A percentile compares a stretch with the other conserved stretches of the same genome.
Evolutionary conservation across 208 protist species (phyloP).

Genomic region (Tritrichomonas foetus): DNA sequence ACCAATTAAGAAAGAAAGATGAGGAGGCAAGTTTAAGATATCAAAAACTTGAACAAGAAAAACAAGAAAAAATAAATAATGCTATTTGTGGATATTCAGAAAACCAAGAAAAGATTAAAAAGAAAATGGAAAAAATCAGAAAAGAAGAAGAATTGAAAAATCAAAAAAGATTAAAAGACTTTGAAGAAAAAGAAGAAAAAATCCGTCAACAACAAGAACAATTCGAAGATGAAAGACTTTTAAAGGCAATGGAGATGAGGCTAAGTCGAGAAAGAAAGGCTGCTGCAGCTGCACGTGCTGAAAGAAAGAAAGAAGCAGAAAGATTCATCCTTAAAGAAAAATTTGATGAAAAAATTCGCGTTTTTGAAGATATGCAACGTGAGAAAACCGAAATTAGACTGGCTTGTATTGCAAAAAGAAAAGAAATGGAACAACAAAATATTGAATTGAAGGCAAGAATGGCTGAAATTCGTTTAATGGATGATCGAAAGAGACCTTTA

Average conservation of each 20-base stretch:
- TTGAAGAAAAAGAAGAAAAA: conserved; percentile 2
- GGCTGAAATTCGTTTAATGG: too few relatives aligned
- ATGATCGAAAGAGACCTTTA: too few relatives aligned
- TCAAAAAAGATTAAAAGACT: neutral
- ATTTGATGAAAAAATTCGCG: too few relatives aligned
- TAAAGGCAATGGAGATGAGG: neutral
- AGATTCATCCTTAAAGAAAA: too few relatives aligned
- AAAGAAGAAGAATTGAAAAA: neutral
- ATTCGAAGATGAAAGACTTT: neutral
- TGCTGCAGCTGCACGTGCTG: too few relatives aligned
- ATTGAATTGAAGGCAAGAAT: too few relatives aligned
- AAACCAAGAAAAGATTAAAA: neutral
- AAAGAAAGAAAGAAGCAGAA: too few relatives aligned
- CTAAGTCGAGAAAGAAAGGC: neutral
- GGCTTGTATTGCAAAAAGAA: too few relatives aligned
- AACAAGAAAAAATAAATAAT: neutral
- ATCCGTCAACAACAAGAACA: neutral
- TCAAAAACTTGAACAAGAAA: neutral
- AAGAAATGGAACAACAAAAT: too few relatives aligned
- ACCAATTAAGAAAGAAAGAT: neutral
- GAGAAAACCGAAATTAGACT: too few relatives aligned
- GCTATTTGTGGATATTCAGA: neutral
- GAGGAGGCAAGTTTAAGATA: neutral
- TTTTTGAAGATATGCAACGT: too few relatives aligned
- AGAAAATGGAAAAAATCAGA: neutral